These are phyloP conservation scores for Taphrina sp. DNA, from an alignment of 1,139 yeast genomes.

Conservation along the genomic window DNA sequence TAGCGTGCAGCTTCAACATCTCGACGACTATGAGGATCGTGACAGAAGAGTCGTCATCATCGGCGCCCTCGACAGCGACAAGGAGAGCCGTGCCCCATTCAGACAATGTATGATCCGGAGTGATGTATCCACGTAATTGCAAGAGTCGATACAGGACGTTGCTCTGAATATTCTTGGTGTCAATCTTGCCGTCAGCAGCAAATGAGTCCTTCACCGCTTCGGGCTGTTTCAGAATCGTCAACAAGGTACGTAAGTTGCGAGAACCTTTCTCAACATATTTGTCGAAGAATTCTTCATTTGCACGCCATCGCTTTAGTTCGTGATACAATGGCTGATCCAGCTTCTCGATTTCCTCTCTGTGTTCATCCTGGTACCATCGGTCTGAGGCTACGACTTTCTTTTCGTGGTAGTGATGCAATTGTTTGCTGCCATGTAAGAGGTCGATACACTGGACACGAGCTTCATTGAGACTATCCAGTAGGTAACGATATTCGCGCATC, in stretches of 20 bases:
- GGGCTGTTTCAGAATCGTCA: constrained; percentile 41
- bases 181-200: constrained; percentile 40
- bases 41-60: constrained; percentile 41
- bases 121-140: constrained; percentile 57
- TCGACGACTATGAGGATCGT: constrained; percentile 41
- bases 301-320: constrained; percentile 47
- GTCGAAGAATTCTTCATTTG: constrained; percentile 35
- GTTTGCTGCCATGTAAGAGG: constrained; percentile 56
- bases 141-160: constrained; percentile 62
- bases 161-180: constrained; percentile 56
- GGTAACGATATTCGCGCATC: constrained; percentile 51
- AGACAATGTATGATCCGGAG: constrained; percentile 49
- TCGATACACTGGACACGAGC: constrained; percentile 62
- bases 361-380: constrained; percentile 17
- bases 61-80: constrained; percentile 37
- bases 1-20: constrained; percentile 40
- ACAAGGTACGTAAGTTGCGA: constrained; percentile 35
- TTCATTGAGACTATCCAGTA: constrained; percentile 54
- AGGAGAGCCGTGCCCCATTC: constrained; percentile 58
- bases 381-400: constrained; percentile 42
- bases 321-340: constrained; percentile 45
- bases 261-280: neutral
- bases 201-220: neutral
- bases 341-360: constrained; percentile 21
- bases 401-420: constrained; percentile 82